A percentile compares a stretch with the other conserved stretches of the same genome.
These are phyloP conservation scores for Gomphus bonarii DNA, from an alignment of 1,284 basidiomycete genomes.

Conservation along the genomic window DNA sequence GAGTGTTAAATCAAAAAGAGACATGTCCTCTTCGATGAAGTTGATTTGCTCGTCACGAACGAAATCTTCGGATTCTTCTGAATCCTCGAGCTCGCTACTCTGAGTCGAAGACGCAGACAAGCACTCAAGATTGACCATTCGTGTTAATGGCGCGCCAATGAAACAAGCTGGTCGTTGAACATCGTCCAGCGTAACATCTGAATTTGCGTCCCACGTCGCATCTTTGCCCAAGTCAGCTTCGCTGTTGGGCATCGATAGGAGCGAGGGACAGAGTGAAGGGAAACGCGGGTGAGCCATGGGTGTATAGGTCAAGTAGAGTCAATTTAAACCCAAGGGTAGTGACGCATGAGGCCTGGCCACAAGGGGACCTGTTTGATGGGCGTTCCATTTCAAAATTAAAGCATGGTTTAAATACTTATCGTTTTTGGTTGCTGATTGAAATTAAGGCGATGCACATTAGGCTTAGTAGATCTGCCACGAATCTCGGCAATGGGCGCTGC, in stretches of 20 bases:
- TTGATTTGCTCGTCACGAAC: conserved; percentile 9
- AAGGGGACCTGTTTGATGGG: background rate
- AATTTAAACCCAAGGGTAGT: background rate
- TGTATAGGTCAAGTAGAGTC: background rate
- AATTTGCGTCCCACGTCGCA: background rate
- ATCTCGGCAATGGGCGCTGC: background rate
- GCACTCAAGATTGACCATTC: conserved; percentile 6
- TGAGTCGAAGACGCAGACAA: background rate
- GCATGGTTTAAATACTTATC: background rate
- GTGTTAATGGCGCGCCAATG: conserved; percentile 3
- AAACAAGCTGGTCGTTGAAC: background rate
- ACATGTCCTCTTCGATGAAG: conserved; percentile 7
- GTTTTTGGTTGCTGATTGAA: background rate
- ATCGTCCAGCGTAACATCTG: conserved; percentile 3
- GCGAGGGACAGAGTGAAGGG: background rate
- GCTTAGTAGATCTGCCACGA: background rate
- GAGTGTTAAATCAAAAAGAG: background rate
- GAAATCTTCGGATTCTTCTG: background rate
- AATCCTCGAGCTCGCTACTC: background rate
- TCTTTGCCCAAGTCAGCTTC: background rate
- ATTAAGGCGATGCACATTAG: background rate
- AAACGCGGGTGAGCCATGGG: background rate
- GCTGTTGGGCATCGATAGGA: background rate
- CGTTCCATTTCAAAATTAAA: background rate
- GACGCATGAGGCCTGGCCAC: background rate